Conservation (phyloP, 2,329 filamentous ascomycete species). For the Microdochium trichocladiopsis region DNA sequence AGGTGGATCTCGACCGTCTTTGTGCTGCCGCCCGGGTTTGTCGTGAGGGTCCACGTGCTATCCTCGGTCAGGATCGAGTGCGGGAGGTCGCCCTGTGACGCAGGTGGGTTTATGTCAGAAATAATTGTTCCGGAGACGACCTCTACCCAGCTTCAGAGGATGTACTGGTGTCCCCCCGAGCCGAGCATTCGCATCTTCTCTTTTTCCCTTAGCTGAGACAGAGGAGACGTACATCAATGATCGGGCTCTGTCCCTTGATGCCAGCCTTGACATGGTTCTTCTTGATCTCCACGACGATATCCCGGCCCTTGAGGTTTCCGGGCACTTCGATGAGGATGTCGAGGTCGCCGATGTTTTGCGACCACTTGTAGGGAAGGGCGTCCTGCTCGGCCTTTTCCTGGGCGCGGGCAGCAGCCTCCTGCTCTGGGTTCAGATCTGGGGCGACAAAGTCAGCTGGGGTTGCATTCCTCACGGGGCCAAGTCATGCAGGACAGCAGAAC, state of each 20-base stretch:
- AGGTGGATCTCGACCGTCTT: conserved; percentile 73
- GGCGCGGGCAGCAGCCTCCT: conserved; percentile 52
- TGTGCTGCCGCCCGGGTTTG: conserved; percentile 57
- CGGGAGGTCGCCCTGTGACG: conserved; percentile 71
- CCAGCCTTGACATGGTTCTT: conserved; percentile 71
- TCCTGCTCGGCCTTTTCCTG: conserved; percentile 84
- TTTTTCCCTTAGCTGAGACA: neutral
- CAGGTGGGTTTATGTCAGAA: conserved; percentile 6
- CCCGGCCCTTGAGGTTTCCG: conserved; percentile 74
- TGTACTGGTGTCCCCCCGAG: too few species aligned
- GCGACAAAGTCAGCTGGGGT: too few species aligned
- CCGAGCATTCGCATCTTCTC: conserved; percentile 2
- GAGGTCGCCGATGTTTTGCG: conserved; percentile 82
- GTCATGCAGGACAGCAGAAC: too few species aligned
- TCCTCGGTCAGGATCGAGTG: conserved; percentile 77
- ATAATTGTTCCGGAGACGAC: too few species aligned
- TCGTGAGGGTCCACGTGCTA: conserved; percentile 86
- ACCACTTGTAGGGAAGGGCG: conserved; percentile 94
- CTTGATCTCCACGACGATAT: conserved; percentile 77
- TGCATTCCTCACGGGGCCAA: too few species aligned
- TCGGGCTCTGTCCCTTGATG: conserved; percentile 80
- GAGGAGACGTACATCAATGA: conserved; percentile 60
- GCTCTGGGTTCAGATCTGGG: conserved; percentile 45
- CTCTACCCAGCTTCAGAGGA: too few species aligned
- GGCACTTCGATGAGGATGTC: conserved; percentile 75